Evolutionary conservation across 257 asterid species (phyloP).

Genomic region (Scutellaria baicalensis): DNA sequence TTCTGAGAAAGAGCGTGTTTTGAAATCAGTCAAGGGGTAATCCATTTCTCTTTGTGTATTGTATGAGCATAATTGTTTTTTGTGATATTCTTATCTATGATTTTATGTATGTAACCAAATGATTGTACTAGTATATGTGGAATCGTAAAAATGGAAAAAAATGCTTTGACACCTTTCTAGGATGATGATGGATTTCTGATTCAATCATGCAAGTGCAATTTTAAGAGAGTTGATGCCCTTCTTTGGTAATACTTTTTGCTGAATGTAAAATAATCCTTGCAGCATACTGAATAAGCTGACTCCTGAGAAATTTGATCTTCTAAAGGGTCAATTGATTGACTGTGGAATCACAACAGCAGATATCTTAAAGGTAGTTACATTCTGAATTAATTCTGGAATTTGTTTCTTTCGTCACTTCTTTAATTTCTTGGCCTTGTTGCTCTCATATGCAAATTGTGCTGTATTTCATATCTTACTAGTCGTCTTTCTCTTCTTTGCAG

Average conservation of each 20-base stretch:
- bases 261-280: slow-evolving; percentile 21
- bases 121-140: not conserved
- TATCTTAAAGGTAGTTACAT: slow-evolving; percentile 60
- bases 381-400: not conserved
- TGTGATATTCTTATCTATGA: not conserved
- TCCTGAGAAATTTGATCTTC: slow-evolving; percentile 89
- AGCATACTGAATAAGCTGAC: slow-evolving; percentile 95
- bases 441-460: not conserved
- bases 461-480: not conserved
- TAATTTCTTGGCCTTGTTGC: not conserved
- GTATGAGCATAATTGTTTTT: not conserved
- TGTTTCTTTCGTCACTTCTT: not conserved
- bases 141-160: not conserved
- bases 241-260: not conserved
- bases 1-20: slow-evolving; percentile 81
- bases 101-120: not conserved
- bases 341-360: slow-evolving; percentile 94
- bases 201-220: not conserved
- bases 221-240: not conserved
- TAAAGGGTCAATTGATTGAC: slow-evolving; percentile 88
- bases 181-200: not conserved
- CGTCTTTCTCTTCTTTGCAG: slow-evolving; percentile 25
- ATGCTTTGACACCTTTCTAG: not conserved
- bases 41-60: not conserved
- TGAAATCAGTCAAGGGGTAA: slow-evolving; percentile 94